Evolutionary conservation across 139 green algal species (phyloP).

Genomic region (Tetradesmus obliquus): DNA sequence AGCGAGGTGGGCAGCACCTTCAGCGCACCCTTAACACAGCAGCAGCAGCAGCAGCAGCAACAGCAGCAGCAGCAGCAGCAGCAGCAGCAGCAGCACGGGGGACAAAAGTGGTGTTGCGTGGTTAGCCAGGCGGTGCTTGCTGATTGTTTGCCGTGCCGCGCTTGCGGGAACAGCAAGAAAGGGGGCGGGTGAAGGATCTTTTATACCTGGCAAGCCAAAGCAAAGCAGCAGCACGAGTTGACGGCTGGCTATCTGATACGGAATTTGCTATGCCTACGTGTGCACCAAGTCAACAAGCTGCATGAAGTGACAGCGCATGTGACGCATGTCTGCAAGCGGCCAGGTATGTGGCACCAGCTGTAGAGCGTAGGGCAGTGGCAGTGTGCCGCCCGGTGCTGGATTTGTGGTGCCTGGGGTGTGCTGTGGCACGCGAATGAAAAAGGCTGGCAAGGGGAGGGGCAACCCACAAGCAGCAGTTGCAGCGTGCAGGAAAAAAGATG

Average conservation of each 20-base stretch:
- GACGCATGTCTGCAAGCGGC: not conserved
- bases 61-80: too few species aligned
- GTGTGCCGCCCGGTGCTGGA: not conserved
- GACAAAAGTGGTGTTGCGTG: too few species aligned
- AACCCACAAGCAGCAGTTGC: not conserved
- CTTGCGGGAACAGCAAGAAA: too few species aligned
- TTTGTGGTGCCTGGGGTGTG: not conserved
- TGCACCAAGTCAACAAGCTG: not conserved
- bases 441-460: not conserved
- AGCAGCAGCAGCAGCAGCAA: not conserved
- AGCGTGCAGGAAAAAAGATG: not conserved
- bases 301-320: too few species aligned
- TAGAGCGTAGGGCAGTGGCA: not conserved
- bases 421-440: not conserved
- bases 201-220: too few species aligned
- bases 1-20: slow-evolving; percentile 65
- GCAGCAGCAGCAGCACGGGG: not conserved
- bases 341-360: not conserved
- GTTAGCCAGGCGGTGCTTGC: not conserved
- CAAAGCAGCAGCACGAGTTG: too few species aligned
- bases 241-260: too few species aligned
- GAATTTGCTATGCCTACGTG: too few species aligned
- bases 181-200: too few species aligned
- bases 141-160: too few species aligned
- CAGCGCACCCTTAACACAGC: slow-evolving; percentile 58